Conservation (phyloP, 2,329 filamentous ascomycete genomes). For the Colletotrichum noveboracense region DNA sequence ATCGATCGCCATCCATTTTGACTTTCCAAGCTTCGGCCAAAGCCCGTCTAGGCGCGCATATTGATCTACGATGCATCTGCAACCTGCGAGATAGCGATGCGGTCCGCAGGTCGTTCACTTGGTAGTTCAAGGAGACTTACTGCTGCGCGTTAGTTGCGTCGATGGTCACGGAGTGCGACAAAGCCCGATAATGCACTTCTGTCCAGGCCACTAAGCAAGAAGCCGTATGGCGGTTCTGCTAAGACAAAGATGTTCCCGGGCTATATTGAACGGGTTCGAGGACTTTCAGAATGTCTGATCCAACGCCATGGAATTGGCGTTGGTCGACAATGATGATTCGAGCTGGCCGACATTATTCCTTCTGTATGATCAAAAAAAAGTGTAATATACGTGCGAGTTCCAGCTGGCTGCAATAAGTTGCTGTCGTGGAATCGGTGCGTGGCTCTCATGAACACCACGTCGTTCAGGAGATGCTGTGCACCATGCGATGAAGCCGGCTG, state of each 20-base stretch:
- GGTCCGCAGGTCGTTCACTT: not conserved
- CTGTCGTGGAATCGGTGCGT: not conserved
- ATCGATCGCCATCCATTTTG: not conserved
- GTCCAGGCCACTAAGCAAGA: not conserved
- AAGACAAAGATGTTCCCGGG: not conserved
- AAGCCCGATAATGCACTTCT: not conserved
- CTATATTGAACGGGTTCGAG: not conserved
- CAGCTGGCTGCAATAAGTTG: not conserved
- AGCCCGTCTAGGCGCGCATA: not conserved
- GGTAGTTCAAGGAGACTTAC: not conserved
- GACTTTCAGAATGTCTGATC: not conserved
- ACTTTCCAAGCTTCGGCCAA: not conserved
- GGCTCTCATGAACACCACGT: not conserved
- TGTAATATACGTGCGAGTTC: not conserved
- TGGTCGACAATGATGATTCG: not conserved
- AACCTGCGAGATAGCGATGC: not conserved
- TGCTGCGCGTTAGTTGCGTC: not conserved
- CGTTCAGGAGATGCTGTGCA: not conserved
- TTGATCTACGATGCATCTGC: not conserved
- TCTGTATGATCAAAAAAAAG: not conserved
- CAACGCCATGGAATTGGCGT: not conserved
- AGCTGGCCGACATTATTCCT: not conserved
- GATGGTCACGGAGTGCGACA: not conserved
- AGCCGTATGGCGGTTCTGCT: not conserved
- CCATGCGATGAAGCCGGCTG: not conserved